Evolutionary conservation across 371 early-diverging fungal genomes (phyloP).

Genomic region (Umbelopsis sp.): DNA sequence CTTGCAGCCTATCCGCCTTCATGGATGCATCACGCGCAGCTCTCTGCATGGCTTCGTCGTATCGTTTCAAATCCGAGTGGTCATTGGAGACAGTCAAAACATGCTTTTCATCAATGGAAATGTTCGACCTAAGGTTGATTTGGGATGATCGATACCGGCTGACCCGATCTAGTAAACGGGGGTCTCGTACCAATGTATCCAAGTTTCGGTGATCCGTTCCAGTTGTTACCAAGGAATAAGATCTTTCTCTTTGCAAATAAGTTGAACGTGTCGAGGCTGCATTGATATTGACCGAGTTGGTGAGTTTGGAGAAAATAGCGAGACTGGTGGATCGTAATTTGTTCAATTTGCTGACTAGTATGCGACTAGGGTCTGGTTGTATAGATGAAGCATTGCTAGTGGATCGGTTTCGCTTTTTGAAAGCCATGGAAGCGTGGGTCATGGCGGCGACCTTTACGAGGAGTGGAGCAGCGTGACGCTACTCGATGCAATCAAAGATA

Average conservation of each 20-base stretch:
- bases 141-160: constrained; percentile 3
- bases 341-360: background rate
- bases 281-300: constrained; percentile 7
- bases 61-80: background rate
- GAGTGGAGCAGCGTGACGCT: constrained; percentile 15
- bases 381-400: constrained; percentile 4
- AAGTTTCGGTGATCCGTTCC: background rate
- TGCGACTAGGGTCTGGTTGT: background rate
- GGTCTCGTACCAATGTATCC: constrained; percentile 14
- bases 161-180: constrained; percentile 7
- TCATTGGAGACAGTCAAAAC: constrained; percentile 14
- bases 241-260: background rate
- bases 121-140: background rate
- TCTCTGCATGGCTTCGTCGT: background rate
- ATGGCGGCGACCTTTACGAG: constrained; percentile 5
- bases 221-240: constrained; percentile 2
- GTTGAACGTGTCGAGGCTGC: background rate
- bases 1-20: background rate
- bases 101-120: background rate
- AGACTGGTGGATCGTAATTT: constrained; percentile 7
- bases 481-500: constrained; percentile 2
- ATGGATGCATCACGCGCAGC: background rate
- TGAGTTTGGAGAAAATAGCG: background rate
- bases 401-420: constrained; percentile 8
- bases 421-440: constrained; percentile 6